Evolutionary conservation across 2,329 filamentous ascomycete species (phyloP).

Genomic region (Fusarium tuaranense): DNA sequence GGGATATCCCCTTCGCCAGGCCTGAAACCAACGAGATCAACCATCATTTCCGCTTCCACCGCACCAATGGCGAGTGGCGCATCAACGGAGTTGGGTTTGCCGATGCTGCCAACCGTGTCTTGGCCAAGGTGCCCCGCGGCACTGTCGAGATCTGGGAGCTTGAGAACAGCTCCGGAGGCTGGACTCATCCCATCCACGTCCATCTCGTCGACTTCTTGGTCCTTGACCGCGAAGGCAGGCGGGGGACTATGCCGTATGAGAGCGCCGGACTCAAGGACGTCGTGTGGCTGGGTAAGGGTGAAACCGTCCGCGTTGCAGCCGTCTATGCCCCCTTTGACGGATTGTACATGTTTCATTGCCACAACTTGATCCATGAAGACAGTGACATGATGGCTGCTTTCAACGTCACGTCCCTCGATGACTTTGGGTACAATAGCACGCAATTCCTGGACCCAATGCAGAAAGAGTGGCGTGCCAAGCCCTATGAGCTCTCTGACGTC

Average conservation of each 20-base stretch:
- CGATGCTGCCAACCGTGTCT: conserved; percentile 60
- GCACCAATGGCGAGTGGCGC: conserved; percentile 58
- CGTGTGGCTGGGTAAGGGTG: conserved; percentile 64
- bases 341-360: conserved; percentile 62
- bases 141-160: conserved; percentile 63
- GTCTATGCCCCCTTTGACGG: conserved; percentile 66
- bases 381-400: conserved; percentile 61
- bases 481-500: neutral
- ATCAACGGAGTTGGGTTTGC: conserved; percentile 61
- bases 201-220: conserved; percentile 71
- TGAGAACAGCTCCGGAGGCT: conserved; percentile 61
- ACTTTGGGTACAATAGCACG: conserved; percentile 52
- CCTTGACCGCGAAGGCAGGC: conserved; percentile 59
- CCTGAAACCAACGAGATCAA: conserved; percentile 50
- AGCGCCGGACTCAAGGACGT: conserved; percentile 67
- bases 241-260: conserved; percentile 61
- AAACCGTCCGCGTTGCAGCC: conserved; percentile 63
- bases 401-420: conserved; percentile 53
- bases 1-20: conserved; percentile 53
- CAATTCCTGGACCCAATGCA: conserved; percentile 22
- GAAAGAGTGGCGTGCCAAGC: conserved; percentile 11
- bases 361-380: conserved; percentile 60
- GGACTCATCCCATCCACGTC: conserved; percentile 67
- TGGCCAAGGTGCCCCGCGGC: conserved; percentile 60
- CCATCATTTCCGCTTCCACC: conserved; percentile 59